Conservation (phyloP, 768 basidiomycete species). For the Polyporus arcularius region DNA sequence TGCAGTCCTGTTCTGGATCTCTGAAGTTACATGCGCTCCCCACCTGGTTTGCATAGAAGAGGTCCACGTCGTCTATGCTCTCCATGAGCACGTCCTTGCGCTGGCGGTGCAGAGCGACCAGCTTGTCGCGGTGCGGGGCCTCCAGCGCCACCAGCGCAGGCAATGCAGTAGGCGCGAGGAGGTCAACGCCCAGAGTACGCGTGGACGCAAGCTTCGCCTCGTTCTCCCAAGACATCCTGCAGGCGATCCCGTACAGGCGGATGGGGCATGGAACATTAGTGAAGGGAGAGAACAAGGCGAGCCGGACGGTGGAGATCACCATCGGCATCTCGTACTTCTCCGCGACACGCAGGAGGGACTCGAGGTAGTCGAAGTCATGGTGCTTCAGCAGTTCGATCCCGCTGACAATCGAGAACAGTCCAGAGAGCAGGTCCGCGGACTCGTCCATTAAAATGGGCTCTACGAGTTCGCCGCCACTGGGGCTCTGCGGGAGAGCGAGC, state of each 20-base stretch:
- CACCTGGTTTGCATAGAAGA: constrained; percentile 35
- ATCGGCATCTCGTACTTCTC: constrained; percentile 50
- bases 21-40: constrained; percentile 8
- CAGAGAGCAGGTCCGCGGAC: constrained; percentile 37
- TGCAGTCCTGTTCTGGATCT: constrained; percentile 6
- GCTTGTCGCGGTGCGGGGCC: constrained; percentile 35
- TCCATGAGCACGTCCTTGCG: constrained; percentile 41
- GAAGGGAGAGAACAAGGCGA: constrained; percentile 41
- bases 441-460: constrained; percentile 35
- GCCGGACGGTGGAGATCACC: constrained; percentile 44
- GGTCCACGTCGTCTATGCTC: constrained; percentile 35
- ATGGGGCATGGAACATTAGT: constrained; percentile 38
- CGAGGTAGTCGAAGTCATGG: constrained; percentile 44
- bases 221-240: constrained; percentile 45
- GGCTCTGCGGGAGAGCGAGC: constrained; percentile 23
- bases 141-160: constrained; percentile 37
- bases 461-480: background rate
- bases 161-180: constrained; percentile 38
- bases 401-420: constrained; percentile 42
- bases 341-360: constrained; percentile 40
- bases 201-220: constrained; percentile 45
- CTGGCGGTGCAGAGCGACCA: constrained; percentile 43
- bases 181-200: constrained; percentile 40
- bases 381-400: constrained; percentile 42
- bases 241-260: constrained; percentile 49